Base-by-base conservation (phyloP, 148 eudicot genomes). In the Rhododendron ovatum region DNA sequence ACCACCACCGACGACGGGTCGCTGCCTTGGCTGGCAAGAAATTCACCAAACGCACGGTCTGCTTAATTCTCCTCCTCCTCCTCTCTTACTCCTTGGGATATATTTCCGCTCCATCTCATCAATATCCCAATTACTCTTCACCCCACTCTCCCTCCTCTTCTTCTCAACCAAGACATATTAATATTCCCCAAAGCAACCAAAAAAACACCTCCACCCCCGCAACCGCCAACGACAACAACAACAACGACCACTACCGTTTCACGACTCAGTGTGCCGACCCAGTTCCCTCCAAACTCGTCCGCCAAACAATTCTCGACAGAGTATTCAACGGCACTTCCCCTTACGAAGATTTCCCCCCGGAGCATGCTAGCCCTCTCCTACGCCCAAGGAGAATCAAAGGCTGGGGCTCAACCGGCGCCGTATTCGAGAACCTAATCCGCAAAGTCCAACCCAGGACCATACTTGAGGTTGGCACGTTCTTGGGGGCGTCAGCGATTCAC, bases 401-500 rank as follows among this genome's bases (percentile, higher is more conserved):
- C 3, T 93, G 96, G 98, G 98, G 96, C 22, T 95, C 98, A 24
- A 82, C 89, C 83, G 94, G 94, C 14, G 84, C 93, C 61, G 96
- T 95, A 11, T 95, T 95, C 82, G 89, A 91, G 75, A 91, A 89
- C 87, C 89, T 95, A 0, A 92, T 95, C 12, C 85, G 41, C 5
- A 87, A 89, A 82, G 90, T 89, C 82, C 84, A 81, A 0, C 98
- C 98, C 48, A 83, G 82, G 26, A 90, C 80, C 28, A 95, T 95
- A 30, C 87, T 95, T 41, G 98, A 95, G 51, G 88, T 95, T 3
- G 98, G 98, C 43, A 91, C 96, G 22, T 93, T 95, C 83, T 74
- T 95, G 22, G 98, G 98, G 24, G 98, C 96, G n/a, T 95, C 98
- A 11, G 94, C 98, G 6, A 91, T 87, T 1, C 96, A 95, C 87